Evolutionary conservation across 2,329 filamentous ascomycete genomes (phyloP), one percentile per base, ranked within the genome.

Genomic region (Berkeleyomyces basicola): DNA sequence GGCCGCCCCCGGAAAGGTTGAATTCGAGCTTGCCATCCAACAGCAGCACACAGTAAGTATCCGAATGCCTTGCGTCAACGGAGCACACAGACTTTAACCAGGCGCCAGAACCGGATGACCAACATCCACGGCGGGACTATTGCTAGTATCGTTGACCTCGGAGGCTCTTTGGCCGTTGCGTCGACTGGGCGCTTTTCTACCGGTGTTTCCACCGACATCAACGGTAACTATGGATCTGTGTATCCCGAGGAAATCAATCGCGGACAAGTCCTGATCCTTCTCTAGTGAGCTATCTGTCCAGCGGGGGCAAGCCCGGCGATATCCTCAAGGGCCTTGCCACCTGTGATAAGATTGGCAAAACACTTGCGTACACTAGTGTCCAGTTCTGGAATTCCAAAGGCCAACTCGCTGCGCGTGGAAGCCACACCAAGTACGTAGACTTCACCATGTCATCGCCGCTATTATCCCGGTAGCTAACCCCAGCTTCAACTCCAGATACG

Each of bases 61-160:
- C 43, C 7, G 2, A 0, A 16, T 42, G 10, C 31, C 5, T 6
- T 11, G 9, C 36, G 14, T 37, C 33, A n/a, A 4, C 7, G 33
- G 33, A 14, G 37, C 23, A 2, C 33, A 3, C 10, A 10, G 2
- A 5, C 36, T 36, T 31, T 55, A 31, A 55, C 36, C 31, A n/a
- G 2, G 36, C 36, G 7, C 4, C 31, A 90, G 86, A 92, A 92
- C 70, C 84, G 88, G 1, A 76, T 92, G 0, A 80, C 83, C 61
- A 90, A 86, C 43, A 79, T 91, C 37, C 88, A 92, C 68, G 88
- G 88, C 16, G 88, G 88, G 3, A 88, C 87, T 0, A 84, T 92
- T 37, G 88, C 88, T 3, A 87, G 84, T 70, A 84, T 91, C 74
- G 84, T 86, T 37, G 83, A 86, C 65, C 74, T 86, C 0, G 82